A percentile compares a stretch with the other conserved stretches of the same genome.
phyloP scores from a whole-genome alignment of 345 rosid species.

The Toxicodendron radicans region DNA sequence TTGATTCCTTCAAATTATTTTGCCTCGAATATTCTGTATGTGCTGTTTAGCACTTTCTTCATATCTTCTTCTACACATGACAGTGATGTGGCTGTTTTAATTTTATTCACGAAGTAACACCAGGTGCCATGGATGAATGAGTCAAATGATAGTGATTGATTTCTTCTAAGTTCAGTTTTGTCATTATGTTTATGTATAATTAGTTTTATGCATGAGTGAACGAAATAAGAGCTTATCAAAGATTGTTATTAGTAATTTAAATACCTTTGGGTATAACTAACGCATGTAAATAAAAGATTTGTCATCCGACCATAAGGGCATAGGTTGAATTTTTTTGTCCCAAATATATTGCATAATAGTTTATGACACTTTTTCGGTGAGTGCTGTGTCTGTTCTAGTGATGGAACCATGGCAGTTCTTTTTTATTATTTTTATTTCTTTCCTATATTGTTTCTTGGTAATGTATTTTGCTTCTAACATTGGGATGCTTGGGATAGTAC shows the following conservation, averaged over 20 bases:
- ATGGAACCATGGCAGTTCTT: background rate
- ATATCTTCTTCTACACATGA: background rate
- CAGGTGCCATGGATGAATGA: background rate
- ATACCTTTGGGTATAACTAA: too few species aligned
- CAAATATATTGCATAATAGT: background rate
- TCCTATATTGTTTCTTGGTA: background rate
- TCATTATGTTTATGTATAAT: background rate
- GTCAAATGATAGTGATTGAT: background rate
- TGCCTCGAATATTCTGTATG: constrained; percentile 1
- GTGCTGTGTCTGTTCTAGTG: too few species aligned
- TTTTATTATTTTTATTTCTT: background rate
- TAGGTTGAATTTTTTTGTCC: background rate
- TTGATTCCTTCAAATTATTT: constrained; percentile 10
- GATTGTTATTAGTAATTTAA: too few species aligned
- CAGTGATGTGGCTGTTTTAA: background rate
- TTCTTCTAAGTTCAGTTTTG: background rate
- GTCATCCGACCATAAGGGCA: too few species aligned
- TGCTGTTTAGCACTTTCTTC: background rate
- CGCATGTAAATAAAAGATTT: too few species aligned
- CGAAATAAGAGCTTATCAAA: too few species aligned
- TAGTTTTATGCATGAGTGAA: background rate
- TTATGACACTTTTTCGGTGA: background rate
- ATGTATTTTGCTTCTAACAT: background rate
- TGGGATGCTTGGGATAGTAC: constrained; percentile 4
- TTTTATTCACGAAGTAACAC: background rate